Evolutionary conservation across 225 moss, liverwort and hornwort genomes (phyloP).

Genomic region (Bryoerythrophyllum caledonicum): DNA sequence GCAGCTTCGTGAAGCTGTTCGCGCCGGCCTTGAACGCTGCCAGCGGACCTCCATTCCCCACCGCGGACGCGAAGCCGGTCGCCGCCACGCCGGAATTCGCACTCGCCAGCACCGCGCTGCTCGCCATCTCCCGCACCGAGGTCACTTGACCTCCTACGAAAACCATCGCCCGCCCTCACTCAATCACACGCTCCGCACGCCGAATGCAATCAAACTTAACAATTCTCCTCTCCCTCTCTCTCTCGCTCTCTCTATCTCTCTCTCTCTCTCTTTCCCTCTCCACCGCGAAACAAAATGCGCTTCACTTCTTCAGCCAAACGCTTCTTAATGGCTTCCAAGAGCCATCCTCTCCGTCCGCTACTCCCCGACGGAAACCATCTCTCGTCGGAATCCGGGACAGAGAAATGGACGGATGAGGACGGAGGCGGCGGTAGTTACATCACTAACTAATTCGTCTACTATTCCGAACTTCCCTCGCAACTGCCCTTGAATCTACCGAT

Average conservation of each 20-base stretch:
- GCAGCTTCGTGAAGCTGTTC: slow-evolving; percentile 42
- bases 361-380: neutral
- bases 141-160: slow-evolving; percentile 28
- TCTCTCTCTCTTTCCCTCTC: neutral
- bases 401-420: neutral
- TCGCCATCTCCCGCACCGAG: slow-evolving; percentile 43
- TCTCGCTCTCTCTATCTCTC: neutral
- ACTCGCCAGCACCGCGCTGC: slow-evolving; percentile 36
- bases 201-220: neutral
- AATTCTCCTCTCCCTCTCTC: neutral
- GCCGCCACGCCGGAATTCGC: slow-evolving; percentile 33
- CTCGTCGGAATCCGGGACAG: neutral
- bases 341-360: slow-evolving; percentile 22
- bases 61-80: slow-evolving; percentile 34
- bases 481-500: too few relatives aligned
- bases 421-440: slow-evolving; percentile 21
- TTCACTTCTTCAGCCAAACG: neutral
- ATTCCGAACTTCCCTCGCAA: neutral
- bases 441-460: slow-evolving; percentile 21
- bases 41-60: slow-evolving; percentile 29
- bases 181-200: neutral
- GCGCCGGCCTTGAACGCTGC: slow-evolving; percentile 28
- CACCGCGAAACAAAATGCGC: neutral
- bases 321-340: slow-evolving; percentile 28
- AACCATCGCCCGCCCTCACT: slow-evolving; percentile 21